Percentiles rank a stretch among this genome's conserved stretches.
Conservation (phyloP, 805 yeast species). For the Myxozyma melibiosi region DNA sequence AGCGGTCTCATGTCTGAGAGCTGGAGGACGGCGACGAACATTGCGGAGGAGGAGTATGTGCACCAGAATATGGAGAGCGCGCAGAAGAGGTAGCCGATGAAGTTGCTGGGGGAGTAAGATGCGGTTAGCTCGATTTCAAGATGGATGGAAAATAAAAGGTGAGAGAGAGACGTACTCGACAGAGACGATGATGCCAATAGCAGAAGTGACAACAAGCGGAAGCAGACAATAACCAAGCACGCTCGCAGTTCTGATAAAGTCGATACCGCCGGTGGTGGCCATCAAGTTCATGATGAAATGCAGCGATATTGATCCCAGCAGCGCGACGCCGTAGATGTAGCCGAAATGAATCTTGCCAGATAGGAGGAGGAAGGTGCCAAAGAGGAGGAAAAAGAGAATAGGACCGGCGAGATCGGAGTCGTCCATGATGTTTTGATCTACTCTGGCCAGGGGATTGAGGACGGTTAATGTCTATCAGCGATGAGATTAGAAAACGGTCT, state of each 20-base stretch:
- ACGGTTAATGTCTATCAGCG: constrained; percentile 69
- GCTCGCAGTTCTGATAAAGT: constrained; percentile 72
- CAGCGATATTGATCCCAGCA: constrained; percentile 83
- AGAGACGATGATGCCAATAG: constrained; percentile 64
- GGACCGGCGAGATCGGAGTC: constrained; percentile 98
- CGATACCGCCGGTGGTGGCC: constrained; percentile 55
- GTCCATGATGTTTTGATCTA: constrained; percentile 74
- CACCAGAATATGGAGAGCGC: constrained; percentile 80
- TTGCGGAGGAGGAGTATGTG: constrained; percentile 89
- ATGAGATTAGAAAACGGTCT: not conserved
- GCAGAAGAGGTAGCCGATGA: constrained; percentile 70
- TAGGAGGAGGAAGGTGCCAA: constrained; percentile 77
- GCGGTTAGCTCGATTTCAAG: not conserved
- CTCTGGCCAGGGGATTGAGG: constrained; percentile 68
- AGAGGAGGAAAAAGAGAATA: constrained; percentile 78
- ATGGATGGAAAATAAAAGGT: not conserved
- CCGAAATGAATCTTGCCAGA: constrained; percentile 96
- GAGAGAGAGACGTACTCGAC: constrained; percentile 51
- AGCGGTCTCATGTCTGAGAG: constrained; percentile 83
- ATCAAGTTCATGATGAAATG: constrained; percentile 84
- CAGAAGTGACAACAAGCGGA: constrained; percentile 80
- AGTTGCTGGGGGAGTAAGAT: constrained; percentile 44
- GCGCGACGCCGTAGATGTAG: constrained; percentile 92
- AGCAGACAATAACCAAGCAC: constrained; percentile 92
- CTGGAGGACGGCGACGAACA: constrained; percentile 82